Percentiles rank a stretch among this genome's conserved stretches.
These are phyloP conservation scores for Cutaneotrichosporon sp. DNA, from an alignment of 1,284 basidiomycete species.

Conservation along the genomic window DNA sequence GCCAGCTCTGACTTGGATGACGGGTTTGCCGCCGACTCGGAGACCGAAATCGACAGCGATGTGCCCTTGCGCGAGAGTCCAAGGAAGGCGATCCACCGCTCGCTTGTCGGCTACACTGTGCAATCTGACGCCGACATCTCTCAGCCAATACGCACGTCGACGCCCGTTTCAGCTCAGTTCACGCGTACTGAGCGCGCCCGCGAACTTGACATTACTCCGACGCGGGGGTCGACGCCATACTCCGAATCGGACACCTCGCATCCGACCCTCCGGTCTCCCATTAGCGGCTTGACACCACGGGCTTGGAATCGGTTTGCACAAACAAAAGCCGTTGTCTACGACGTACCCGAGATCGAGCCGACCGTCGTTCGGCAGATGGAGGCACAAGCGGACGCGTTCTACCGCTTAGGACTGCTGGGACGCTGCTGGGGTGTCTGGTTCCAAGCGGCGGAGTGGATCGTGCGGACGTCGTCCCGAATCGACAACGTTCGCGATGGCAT, in stretches of 20 bases:
- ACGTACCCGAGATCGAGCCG: not conserved
- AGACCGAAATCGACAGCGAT: constrained; percentile 5
- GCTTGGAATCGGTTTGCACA: not conserved
- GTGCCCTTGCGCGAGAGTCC: constrained; percentile 10
- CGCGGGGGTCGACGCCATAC: constrained; percentile 5
- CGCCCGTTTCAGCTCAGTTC: constrained; percentile 8
- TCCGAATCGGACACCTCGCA: constrained; percentile 9
- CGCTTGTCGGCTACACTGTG: constrained; percentile 13
- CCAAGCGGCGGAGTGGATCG: constrained; percentile 34
- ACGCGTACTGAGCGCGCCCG: constrained; percentile 2
- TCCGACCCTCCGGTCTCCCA: not conserved
- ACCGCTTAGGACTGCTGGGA: constrained; percentile 37
- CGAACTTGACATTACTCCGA: not conserved
- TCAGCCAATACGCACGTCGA: constrained; percentile 12
- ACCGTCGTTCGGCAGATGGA: constrained; percentile 27
- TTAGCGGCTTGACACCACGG: not conserved
- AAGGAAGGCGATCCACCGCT: constrained; percentile 8
- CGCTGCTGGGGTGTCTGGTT: constrained; percentile 44
- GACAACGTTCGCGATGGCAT: constrained; percentile 35
- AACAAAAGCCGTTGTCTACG: not conserved
- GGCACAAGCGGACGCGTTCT: constrained; percentile 35
- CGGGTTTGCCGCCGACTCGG: constrained; percentile 23
- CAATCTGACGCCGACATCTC: constrained; percentile 4
- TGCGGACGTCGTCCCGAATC: constrained; percentile 39
- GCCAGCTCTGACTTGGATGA: constrained; percentile 44